A percentile compares a stretch with the other conserved stretches of the same genome.
phyloP scores from a whole-genome alignment of 1,139 yeast genomes.

The Kurtzmaniella quercitrusa region DNA sequence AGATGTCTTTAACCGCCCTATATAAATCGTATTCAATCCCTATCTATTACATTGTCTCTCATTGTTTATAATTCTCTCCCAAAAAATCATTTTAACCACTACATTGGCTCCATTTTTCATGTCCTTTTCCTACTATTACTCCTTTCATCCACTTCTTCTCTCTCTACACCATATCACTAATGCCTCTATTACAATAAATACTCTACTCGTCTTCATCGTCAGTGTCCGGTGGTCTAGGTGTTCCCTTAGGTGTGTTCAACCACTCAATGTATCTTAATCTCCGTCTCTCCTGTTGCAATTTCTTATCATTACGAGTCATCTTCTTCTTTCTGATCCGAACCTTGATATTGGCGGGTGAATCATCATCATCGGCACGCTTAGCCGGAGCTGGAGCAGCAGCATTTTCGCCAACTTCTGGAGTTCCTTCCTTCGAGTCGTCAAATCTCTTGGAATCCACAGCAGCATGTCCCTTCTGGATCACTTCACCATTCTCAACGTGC shows the following conservation, averaged over 20 bases:
- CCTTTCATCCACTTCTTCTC: neutral
- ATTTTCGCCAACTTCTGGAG: conserved; percentile 13
- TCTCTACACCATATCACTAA: neutral
- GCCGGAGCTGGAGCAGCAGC: conserved; percentile 41
- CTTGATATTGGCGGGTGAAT: conserved; percentile 94
- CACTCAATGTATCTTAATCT: conserved; percentile 91
- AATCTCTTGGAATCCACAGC: conserved; percentile 75
- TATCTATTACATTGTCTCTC: too few relatives aligned
- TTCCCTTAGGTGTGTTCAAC: conserved; percentile 95
- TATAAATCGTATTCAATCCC: too few relatives aligned
- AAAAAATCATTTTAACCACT: too few relatives aligned
- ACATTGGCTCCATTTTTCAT: too few relatives aligned
- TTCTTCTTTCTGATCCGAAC: conserved; percentile 90
- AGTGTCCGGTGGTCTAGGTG: conserved; percentile 89
- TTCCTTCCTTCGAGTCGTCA: conserved; percentile 37
- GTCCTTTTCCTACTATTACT: neutral
- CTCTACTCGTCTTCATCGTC: conserved; percentile 74
- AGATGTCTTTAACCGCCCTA: too few relatives aligned
- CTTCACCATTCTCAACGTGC: conserved; percentile 90
- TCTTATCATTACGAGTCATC: conserved; percentile 94
- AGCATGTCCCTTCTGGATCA: conserved; percentile 77
- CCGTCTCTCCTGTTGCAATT: conserved; percentile 87
- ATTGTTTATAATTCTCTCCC: too few relatives aligned
- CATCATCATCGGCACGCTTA: conserved; percentile 63
- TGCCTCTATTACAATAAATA: conserved; percentile 1